Evolutionary conservation across 2,329 filamentous ascomycete genomes (phyloP).

Genomic region (Fusarium irregulare): DNA sequence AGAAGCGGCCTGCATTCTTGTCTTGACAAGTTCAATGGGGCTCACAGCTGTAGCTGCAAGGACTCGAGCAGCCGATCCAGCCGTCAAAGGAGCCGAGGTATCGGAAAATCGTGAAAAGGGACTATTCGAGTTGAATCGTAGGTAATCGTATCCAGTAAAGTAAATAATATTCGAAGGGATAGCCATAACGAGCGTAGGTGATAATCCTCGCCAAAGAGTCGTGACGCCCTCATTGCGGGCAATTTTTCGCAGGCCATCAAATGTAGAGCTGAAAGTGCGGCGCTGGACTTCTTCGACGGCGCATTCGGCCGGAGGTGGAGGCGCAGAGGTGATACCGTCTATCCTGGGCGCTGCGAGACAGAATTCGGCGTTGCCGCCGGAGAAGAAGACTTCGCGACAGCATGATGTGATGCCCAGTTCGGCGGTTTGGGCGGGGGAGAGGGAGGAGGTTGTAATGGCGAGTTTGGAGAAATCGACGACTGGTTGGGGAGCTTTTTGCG

Average conservation of each 20-base stretch:
- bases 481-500: conserved; percentile 70
- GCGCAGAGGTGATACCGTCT: conserved; percentile 58
- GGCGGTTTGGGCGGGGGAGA: conserved; percentile 76
- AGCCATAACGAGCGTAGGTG: conserved; percentile 94
- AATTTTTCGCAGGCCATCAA: conserved; percentile 94
- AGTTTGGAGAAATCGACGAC: conserved; percentile 67
- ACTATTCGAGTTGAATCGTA: conserved; percentile 78
- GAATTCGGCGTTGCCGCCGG: conserved; percentile 84
- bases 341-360: conserved; percentile 78
- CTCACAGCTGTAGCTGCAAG: conserved; percentile 85
- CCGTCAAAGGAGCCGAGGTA: conserved; percentile 80
- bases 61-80: conserved; percentile 81
- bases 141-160: conserved; percentile 97
- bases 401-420: conserved; percentile 94
- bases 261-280: conserved; percentile 86
- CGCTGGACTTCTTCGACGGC: conserved; percentile 88
- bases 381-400: conserved; percentile 97
- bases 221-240: conserved; percentile 88
- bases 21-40: conserved; percentile 94
- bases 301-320: conserved; percentile 71
- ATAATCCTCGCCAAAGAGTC: conserved; percentile 91
- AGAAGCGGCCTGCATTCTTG: conserved; percentile 84
- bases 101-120: conserved; percentile 76
- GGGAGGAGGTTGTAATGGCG: conserved; percentile 65
- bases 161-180: conserved; percentile 98